phyloP scores from a whole-genome alignment of 1,284 basidiomycete genomes.

The Heterobasidion parviporum region DNA sequence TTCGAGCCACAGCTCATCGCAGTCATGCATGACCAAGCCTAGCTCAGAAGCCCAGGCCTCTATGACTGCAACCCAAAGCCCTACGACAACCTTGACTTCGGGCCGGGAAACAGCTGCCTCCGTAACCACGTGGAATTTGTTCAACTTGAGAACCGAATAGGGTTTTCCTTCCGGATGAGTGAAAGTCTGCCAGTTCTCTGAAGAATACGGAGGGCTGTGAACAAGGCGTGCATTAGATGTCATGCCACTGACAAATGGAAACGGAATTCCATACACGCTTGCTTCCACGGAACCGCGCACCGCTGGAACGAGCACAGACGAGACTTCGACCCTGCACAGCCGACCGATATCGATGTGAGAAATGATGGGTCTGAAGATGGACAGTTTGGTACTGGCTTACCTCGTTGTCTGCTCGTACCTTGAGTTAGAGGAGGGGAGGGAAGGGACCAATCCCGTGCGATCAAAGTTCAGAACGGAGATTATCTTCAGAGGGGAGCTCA shows the following conservation, averaged over 20 bases:
- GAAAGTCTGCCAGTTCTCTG: slow-evolving; percentile 13
- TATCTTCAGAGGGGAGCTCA: too few relatives aligned
- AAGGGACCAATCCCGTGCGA: not conserved
- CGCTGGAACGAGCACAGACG: not conserved
- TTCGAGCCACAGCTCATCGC: slow-evolving; percentile 17
- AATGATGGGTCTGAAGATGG: not conserved
- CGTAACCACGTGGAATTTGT: slow-evolving; percentile 14
- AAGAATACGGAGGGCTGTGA: slow-evolving; percentile 17
- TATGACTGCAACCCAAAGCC: slow-evolving; percentile 8
- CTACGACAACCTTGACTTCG: slow-evolving; percentile 3
- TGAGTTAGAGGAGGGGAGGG: not conserved
- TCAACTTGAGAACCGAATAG: slow-evolving; percentile 14
- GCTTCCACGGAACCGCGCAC: not conserved
- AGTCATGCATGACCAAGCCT: not conserved
- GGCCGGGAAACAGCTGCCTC: slow-evolving; percentile 14
- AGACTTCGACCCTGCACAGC: not conserved
- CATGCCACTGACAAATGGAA: not conserved
- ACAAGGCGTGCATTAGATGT: not conserved
- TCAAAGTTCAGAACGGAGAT: not conserved
- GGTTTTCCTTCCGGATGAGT: slow-evolving; percentile 21
- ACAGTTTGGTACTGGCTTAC: too few relatives aligned
- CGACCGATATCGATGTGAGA: not conserved
- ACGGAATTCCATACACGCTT: not conserved
- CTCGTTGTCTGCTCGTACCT: not conserved
- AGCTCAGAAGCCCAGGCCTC: slow-evolving; percentile 6